Percentiles rank a stretch among this genome's conserved stretches.
phyloP scores from a whole-genome alignment of 257 asterid genomes.

The Cruciata laevipes region DNA sequence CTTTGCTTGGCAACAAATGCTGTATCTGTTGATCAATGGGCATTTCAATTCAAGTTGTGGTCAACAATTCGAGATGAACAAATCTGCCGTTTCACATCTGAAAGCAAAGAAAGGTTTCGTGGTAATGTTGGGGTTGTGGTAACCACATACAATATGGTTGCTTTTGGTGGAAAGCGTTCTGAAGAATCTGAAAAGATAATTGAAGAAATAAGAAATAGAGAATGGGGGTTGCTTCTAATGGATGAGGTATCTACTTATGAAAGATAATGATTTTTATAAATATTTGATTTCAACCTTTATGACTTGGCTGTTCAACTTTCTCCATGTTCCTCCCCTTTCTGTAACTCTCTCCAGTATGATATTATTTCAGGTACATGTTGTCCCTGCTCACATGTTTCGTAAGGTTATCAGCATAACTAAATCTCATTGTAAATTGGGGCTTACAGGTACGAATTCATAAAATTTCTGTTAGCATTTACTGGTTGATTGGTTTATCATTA shows the following conservation, averaged over 20 bases:
- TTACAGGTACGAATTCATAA: constrained; percentile 54
- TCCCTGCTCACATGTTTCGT: constrained; percentile 99
- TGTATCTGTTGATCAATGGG: constrained; percentile 99
- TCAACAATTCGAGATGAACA: constrained; percentile 92
- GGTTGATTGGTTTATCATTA: not conserved
- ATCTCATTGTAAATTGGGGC: constrained; percentile 97
- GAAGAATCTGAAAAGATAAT: constrained; percentile 99
- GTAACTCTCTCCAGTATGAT: constrained; percentile 11
- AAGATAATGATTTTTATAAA: constrained; percentile 8
- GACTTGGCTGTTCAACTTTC: constrained; percentile 6
- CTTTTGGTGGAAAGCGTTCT: constrained; percentile 95
- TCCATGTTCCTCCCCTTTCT: not conserved
- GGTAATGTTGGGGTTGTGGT: constrained; percentile 99
- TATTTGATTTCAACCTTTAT: constrained; percentile 1
- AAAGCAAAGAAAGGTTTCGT: constrained; percentile 95
- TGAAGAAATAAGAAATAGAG: constrained; percentile 93
- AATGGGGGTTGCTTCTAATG: constrained; percentile 99
- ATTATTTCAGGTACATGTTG: constrained; percentile 80
- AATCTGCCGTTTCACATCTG: constrained; percentile 96
- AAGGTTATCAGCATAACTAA: constrained; percentile 91
- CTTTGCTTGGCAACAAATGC: constrained; percentile 99
- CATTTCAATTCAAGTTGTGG: constrained; percentile 96
- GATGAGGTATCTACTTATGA: constrained; percentile 59
- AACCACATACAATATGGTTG: constrained; percentile 98
- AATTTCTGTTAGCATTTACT: not conserved